Evolutionary conservation across 352 stramenopile genomes (phyloP), one percentile per base, ranked within the genome.

Genomic region (Pythium sukuiense): DNA sequence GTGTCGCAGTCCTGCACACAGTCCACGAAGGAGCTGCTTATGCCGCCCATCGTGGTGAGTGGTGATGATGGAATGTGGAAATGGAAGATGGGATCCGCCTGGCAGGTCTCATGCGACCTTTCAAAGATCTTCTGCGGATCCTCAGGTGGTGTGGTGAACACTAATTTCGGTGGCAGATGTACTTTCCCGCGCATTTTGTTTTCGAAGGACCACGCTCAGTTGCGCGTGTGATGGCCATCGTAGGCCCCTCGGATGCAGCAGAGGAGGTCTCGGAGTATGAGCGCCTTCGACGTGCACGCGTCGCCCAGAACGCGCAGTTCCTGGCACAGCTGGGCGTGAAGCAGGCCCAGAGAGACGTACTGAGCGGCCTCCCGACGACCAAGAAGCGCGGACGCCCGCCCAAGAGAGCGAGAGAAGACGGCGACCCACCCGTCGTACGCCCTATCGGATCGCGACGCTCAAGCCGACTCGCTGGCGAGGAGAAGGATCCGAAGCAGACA

Each of bases 1-100:
- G 80, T 83, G 65, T 89, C 80, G 59, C 71, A 70, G 53, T 87
- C 76, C 46, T 83, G 63, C 29, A 86, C 76, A 59, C 69, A 81
- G 65, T 89, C 80, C 6, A 83, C 74, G 49, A 89, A 48, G 24
- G 65, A 52, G 55, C 60, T 73, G 39, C 61, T 24, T 14, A 33
- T 26, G 66, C 54, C 67, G 37, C 66, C 60, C 66, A 73, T 69
- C 29, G 12, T 65, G 8, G n/a, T 52, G 26, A 2, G 9, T 41
- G 11, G 26, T 3, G n/a, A n/a, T n/a, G n/a, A n/a, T 41, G 39
- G 55, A 48, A 48, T 1, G 43, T 2, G 13, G 43, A 12, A 16
- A 55, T 39, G 56, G 24, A 11, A 48, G 14, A 55, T 37, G 32
- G 9, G 32, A 37, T 37, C 32, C n/a, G n/a, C n/a, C n/a, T n/a